Percentiles rank a stretch among this genome's conserved stretches.
Conservation (phyloP, 257 asterid species). For the Lycium barbarum region DNA sequence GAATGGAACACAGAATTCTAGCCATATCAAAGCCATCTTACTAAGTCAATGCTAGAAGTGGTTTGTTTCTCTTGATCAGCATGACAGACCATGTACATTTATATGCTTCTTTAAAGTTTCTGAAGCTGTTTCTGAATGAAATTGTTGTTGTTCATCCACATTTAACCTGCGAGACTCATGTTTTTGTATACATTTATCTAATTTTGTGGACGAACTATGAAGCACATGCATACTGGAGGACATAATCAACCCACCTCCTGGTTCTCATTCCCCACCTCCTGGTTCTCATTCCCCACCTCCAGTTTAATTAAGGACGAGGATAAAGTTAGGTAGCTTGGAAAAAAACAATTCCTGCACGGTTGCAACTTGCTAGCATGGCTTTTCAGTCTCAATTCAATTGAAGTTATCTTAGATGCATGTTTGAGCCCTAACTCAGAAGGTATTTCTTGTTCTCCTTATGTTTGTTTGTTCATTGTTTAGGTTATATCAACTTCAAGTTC, state of each 20-base stretch:
- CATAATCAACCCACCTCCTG: background rate
- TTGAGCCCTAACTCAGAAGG: background rate
- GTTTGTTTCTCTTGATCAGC: background rate
- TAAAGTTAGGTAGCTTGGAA: background rate
- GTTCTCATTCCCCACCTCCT: background rate
- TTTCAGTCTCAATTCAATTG: background rate
- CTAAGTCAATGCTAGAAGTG: background rate
- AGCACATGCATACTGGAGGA: background rate
- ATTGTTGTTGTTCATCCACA: background rate
- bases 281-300: background rate
- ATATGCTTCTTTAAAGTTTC: slow-evolving; percentile 17
- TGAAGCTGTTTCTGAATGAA: background rate
- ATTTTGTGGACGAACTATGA: background rate
- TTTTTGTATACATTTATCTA: background rate
- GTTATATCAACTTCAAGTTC: background rate
- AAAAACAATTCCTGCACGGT: background rate
- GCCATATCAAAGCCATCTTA: background rate
- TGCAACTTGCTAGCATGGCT: background rate
- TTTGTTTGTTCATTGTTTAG: background rate
- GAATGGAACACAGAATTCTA: background rate
- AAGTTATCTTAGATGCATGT: background rate
- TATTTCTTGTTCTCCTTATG: background rate
- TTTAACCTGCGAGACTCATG: background rate
- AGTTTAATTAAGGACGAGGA: background rate
- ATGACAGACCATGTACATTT: background rate